Evolutionary conservation across 495 filamentous ascomycete species (phyloP).

Genomic region (Pseudevernia furfuracea): DNA sequence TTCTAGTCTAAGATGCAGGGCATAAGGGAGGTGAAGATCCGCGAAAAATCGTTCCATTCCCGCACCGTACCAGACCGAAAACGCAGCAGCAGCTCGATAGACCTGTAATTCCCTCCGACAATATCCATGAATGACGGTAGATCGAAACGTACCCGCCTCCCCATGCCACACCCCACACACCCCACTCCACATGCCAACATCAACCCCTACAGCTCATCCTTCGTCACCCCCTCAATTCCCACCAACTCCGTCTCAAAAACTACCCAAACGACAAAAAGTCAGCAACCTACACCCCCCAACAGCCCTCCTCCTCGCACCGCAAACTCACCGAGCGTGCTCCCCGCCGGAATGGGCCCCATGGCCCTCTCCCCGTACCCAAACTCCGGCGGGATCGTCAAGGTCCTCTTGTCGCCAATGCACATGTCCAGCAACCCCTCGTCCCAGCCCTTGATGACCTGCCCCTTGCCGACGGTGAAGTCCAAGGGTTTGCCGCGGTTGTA

Average conservation of each 20-base stretch:
- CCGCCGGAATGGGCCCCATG: slow-evolving; percentile 71
- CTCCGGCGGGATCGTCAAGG: slow-evolving; percentile 81
- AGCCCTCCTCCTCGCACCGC: neutral
- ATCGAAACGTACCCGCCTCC: neutral
- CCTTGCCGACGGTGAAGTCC: slow-evolving; percentile 66
- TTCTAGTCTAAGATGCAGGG: neutral
- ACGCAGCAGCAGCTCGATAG: neutral
- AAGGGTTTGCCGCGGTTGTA: slow-evolving; percentile 73
- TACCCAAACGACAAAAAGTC: slow-evolving; percentile 4
- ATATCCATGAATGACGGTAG: neutral
- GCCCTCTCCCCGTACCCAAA: slow-evolving; percentile 71
- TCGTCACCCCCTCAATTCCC: slow-evolving; percentile 70
- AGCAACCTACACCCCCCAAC: neutral
- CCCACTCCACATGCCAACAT: neutral
- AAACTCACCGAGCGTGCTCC: slow-evolving; percentile 62
- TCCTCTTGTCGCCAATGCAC: slow-evolving; percentile 95
- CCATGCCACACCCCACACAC: neutral
- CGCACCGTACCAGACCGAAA: neutral
- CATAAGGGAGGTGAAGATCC: neutral
- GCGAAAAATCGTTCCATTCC: neutral
- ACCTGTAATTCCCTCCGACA: neutral
- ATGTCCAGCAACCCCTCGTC: slow-evolving; percentile 86
- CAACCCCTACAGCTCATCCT: slow-evolving; percentile 46
- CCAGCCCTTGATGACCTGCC: slow-evolving; percentile 89
- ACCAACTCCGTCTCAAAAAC: slow-evolving; percentile 63